phyloP scores from a whole-genome alignment of 805 yeast species.

The Wickerhamiella shivajii region DNA sequence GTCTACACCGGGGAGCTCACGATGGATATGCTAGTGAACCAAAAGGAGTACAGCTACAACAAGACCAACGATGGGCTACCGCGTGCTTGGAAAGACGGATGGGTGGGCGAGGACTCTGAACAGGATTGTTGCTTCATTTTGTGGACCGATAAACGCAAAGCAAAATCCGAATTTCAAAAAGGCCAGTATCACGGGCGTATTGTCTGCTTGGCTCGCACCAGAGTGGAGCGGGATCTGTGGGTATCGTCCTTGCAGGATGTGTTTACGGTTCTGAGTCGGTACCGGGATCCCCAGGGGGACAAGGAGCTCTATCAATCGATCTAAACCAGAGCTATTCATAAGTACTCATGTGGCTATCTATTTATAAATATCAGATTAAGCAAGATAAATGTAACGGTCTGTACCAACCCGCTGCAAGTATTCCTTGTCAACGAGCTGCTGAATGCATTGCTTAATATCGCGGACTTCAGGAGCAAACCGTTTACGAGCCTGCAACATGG shows the following conservation, averaged over 20 bases:
- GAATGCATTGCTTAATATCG: conserved; percentile 78
- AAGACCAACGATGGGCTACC: conserved; percentile 47
- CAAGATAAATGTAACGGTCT: conserved; percentile 66
- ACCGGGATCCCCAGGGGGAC: too few relatives aligned
- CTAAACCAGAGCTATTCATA: too few relatives aligned
- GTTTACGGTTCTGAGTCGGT: conserved; percentile 14
- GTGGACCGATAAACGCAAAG: conserved; percentile 46
- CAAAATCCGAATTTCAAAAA: conserved; percentile 40
- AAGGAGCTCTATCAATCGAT: too few relatives aligned
- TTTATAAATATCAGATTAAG: conserved; percentile 30
- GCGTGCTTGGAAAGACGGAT: conserved; percentile 64
- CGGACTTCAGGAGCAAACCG: conserved; percentile 76
- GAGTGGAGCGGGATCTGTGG: conserved; percentile 79
- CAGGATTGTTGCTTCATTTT: conserved; percentile 61
- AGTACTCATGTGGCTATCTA: too few relatives aligned
- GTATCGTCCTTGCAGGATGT: conserved; percentile 31
- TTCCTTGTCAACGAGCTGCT: conserved; percentile 70
- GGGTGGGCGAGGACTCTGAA: conserved; percentile 71
- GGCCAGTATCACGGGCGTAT: conserved; percentile 45
- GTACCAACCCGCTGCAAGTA: conserved; percentile 66
- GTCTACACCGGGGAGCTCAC: conserved; percentile 59
- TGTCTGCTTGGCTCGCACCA: conserved; percentile 67
- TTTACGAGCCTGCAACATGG: conserved; percentile 65
- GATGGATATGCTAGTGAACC: conserved; percentile 38
- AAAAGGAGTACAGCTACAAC: conserved; percentile 27